Base-by-base conservation (phyloP, 2,329 filamentous ascomycete species). In the Mollisia scopiformis region DNA sequence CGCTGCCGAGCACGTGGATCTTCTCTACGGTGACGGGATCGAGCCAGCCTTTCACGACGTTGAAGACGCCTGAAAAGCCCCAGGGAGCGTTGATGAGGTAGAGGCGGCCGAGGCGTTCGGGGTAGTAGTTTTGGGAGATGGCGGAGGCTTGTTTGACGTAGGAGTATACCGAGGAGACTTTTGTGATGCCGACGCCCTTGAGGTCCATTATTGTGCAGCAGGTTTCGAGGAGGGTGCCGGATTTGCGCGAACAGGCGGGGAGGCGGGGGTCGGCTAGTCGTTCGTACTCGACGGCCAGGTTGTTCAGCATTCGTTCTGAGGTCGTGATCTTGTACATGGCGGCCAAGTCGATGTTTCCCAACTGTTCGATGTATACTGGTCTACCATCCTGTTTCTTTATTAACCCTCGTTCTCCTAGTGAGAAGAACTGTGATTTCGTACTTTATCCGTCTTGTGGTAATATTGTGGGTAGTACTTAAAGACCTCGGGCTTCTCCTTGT, bases 111-210 rank as follows among this genome's bases (percentile, higher is more conserved):
- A 99, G 84, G 62, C 95, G 91, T 84, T 99, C 95, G 7, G 95
- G 95, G 81, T 99, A 99, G 87, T 98, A 96, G 85, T 98, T 97
- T 80, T 98, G 95, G 67, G 92, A 96, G 79, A 99, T 91, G 75
- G 82, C 88, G 33, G 92, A 95, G 49, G 92, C 93, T 75, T 90
- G 86, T 72, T 87, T 87, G 69, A 99, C 86, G 81, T 97, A 98
- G 57, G 87, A 84, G 82, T 96, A 97, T 61, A 97, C 94, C 63
- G 90, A 89, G 64, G 87, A 84, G 46, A 92, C 88, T 78, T 90
- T 95, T 75, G 83, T 84, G 70, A 98, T 80, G 61, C 92, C 92
- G 25, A 99, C 93, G 64, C 93, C 93, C 82, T 97, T 97, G 76
- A 97, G 85, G 78, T 99, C 95, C 89, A 98, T 95, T 79, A 99